A percentile compares a stretch with the other conserved stretches of the same genome.
Conservation (phyloP, 164 flowering plant genomes). For the Macadamia integrifolia region DNA sequence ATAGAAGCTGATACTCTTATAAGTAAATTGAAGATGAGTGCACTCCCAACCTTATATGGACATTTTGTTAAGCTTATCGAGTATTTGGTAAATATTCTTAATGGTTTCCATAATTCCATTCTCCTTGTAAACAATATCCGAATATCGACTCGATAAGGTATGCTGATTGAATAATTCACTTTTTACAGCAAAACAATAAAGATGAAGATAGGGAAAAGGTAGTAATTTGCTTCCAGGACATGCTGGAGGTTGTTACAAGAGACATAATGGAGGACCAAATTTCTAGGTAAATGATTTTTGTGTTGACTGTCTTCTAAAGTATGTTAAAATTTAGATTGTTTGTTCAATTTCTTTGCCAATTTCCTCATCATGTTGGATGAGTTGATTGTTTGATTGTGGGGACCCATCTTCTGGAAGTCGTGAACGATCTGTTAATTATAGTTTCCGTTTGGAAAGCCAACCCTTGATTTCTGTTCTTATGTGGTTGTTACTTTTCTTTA, state of each 20-base stretch:
- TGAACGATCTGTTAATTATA: too few relatives aligned
- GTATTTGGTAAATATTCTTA: constrained; percentile 43
- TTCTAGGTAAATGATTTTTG: constrained; percentile 40
- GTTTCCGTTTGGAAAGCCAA: too few relatives aligned
- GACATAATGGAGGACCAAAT: constrained; percentile 79
- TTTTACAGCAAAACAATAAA: constrained; percentile 59
- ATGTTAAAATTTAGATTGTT: constrained; percentile 1
- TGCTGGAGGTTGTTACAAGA: constrained; percentile 85
- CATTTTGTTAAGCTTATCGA: constrained; percentile 69
- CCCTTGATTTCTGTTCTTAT: background rate
- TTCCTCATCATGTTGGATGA: too few relatives aligned
- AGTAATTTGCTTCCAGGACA: constrained; percentile 89
- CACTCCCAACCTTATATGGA: constrained; percentile 73
- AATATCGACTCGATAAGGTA: background rate
- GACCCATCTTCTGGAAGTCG: too few relatives aligned
- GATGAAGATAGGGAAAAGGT: constrained; percentile 64
- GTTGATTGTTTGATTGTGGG: too few relatives aligned
- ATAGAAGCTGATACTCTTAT: constrained; percentile 44
- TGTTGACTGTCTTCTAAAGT: background rate
- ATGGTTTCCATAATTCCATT: too few relatives aligned
- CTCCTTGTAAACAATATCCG: background rate
- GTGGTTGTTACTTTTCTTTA: constrained; percentile 14
- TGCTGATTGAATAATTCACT: background rate
- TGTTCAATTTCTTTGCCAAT: too few relatives aligned
- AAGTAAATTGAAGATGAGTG: constrained; percentile 62